Evolutionary conservation across 2,329 filamentous ascomycete species (phyloP).

Genomic region (Calonectria pauciramosa): DNA sequence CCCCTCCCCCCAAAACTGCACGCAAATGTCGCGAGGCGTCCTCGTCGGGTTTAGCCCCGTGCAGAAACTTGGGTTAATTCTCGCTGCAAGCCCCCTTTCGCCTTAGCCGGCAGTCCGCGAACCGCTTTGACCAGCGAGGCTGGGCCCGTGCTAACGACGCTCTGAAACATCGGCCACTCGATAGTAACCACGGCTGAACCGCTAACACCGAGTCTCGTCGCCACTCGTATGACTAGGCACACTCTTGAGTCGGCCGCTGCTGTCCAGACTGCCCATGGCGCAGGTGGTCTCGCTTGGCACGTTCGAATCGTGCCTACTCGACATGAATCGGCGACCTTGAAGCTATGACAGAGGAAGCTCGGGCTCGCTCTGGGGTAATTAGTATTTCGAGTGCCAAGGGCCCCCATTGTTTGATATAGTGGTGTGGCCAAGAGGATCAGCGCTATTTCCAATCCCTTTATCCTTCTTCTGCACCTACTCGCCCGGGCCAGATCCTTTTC

Average conservation of each 20-base stretch:
- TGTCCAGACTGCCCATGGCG: neutral
- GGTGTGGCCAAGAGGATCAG: neutral
- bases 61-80: neutral
- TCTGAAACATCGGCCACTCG: neutral
- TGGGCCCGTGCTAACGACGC: neutral
- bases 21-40: neutral
- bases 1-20: too few relatives aligned
- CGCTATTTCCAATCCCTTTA: slow-evolving; percentile 13
- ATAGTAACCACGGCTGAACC: neutral
- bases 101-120: neutral
- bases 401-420: neutral
- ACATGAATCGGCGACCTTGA: neutral
- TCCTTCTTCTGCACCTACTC: neutral
- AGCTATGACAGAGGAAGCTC: neutral
- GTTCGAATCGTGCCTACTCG: neutral
- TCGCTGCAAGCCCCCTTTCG: neutral
- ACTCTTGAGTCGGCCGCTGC: neutral
- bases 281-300: neutral
- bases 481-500: neutral
- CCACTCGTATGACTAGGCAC: neutral
- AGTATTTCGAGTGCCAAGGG: neutral
- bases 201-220: neutral
- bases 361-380: neutral
- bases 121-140: neutral
- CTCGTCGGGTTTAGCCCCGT: neutral